phyloP scores from a whole-genome alignment of 2,329 filamentous ascomycete species.

The Dothiorella sarmentorum region DNA sequence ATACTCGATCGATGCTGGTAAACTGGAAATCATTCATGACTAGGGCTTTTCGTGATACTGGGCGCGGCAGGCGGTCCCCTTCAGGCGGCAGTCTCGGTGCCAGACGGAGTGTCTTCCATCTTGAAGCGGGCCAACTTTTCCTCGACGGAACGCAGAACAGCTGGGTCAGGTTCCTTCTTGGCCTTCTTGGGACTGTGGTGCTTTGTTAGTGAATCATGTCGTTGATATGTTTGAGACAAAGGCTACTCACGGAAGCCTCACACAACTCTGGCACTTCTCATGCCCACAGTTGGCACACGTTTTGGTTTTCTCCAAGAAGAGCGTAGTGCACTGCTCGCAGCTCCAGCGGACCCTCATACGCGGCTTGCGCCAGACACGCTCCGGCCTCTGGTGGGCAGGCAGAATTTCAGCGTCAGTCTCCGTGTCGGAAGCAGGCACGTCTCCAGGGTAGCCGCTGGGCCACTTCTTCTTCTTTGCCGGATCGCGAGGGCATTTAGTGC shows the following conservation, averaged over 20 bases:
- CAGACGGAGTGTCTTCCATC: conserved; percentile 9
- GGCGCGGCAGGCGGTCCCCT: background rate
- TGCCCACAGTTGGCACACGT: conserved; percentile 60
- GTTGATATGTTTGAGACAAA: background rate
- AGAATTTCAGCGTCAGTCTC: conserved; percentile 31
- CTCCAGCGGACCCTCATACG: conserved; percentile 44
- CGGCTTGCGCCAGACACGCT: conserved; percentile 44
- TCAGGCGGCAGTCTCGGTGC: background rate
- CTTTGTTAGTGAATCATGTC: background rate
- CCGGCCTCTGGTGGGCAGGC: conserved; percentile 25
- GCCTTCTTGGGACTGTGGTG: conserved; percentile 54
- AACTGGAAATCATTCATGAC: conserved; percentile 6
- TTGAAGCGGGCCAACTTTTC: conserved; percentile 45
- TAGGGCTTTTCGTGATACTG: conserved; percentile 6
- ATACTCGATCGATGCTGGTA: conserved; percentile 12
- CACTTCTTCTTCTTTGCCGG: conserved; percentile 70
- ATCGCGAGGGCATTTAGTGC: conserved; percentile 75
- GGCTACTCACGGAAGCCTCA: conserved; percentile 47
- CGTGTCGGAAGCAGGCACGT: conserved; percentile 39
- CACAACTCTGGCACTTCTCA: conserved; percentile 58
- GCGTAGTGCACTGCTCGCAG: conserved; percentile 62
- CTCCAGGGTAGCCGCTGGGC: conserved; percentile 67
- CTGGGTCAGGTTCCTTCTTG: conserved; percentile 57
- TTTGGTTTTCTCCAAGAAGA: conserved; percentile 55
- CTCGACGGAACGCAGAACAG: conserved; percentile 57